phyloP scores from a whole-genome alignment of 2,329 filamentous ascomycete species.

The Ceratocystis destructans region DNA sequence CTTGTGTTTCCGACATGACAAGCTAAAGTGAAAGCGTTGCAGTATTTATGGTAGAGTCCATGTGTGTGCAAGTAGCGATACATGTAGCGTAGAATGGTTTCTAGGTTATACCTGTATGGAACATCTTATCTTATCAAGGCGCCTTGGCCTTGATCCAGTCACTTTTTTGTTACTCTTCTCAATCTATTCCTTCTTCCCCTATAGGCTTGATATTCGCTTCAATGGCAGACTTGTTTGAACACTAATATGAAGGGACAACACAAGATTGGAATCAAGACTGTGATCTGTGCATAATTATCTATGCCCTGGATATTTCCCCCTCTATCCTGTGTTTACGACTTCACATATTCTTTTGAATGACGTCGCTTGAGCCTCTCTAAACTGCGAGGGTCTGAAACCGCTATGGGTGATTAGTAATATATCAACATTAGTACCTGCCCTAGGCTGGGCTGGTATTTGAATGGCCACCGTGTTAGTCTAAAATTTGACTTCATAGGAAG shows the following conservation, averaged over 20 bases:
- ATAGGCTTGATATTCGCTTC: no score
- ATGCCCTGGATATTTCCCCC: no score
- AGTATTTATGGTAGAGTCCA: background rate
- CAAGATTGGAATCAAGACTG: background rate
- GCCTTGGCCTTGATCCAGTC: no score
- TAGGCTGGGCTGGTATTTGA: background rate
- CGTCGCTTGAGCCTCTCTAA: background rate
- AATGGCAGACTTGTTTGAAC: background rate
- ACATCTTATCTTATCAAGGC: constrained; percentile 1
- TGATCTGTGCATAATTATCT: background rate
- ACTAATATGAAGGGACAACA: background rate
- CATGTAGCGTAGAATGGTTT: no score
- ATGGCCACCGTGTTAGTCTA: constrained; percentile 5
- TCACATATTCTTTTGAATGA: background rate
- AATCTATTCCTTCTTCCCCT: no score
- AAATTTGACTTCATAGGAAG: background rate
- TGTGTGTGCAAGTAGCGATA: background rate
- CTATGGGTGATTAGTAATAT: background rate
- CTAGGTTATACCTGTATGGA: no score
- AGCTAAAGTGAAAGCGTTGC: background rate
- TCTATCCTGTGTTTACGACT: background rate
- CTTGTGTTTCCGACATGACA: constrained; percentile 14
- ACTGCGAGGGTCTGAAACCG: no score
- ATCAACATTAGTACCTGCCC: background rate
- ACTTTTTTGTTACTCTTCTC: no score